Conservation (phyloP, 805 yeast genomes). For the Yamadazyma endophytica region DNA sequence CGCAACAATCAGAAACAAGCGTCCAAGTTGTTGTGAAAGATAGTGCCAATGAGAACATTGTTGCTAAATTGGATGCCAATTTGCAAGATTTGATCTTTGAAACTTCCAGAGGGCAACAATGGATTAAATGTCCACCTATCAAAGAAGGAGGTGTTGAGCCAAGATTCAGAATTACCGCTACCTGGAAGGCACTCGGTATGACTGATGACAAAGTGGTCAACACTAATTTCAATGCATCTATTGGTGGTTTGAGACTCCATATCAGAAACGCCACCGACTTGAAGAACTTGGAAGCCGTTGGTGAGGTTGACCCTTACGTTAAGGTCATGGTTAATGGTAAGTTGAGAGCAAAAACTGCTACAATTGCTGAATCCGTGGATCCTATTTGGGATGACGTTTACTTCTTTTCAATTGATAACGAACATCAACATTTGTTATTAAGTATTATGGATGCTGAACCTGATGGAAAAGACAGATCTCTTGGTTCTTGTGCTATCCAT, state of each 20-base stretch:
- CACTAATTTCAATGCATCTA: slow-evolving; percentile 49
- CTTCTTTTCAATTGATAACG: slow-evolving; percentile 59
- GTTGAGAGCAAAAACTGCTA: slow-evolving; percentile 50
- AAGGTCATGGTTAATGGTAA: slow-evolving; percentile 56
- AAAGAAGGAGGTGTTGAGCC: slow-evolving; percentile 32
- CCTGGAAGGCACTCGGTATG: slow-evolving; percentile 69
- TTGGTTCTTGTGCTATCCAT: slow-evolving; percentile 56
- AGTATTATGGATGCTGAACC: slow-evolving; percentile 66
- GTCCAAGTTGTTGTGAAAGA: slow-evolving; percentile 60
- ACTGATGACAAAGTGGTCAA: slow-evolving; percentile 43
- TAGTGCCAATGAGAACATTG: slow-evolving; percentile 47
- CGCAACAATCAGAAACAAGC: slow-evolving; percentile 54
- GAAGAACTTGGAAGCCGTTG: slow-evolving; percentile 59
- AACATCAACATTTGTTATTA: slow-evolving; percentile 54
- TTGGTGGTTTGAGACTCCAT: slow-evolving; percentile 64
- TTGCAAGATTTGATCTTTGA: slow-evolving; percentile 54
- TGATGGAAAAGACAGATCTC: slow-evolving; percentile 56
- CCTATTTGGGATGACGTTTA: slow-evolving; percentile 59
- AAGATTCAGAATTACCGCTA: slow-evolving; percentile 48
- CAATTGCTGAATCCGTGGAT: slow-evolving; percentile 48
- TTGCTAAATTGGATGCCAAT: slow-evolving; percentile 51
- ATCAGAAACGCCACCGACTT: slow-evolving; percentile 50
- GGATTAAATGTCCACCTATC: slow-evolving; percentile 47
- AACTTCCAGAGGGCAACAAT: slow-evolving; percentile 45
- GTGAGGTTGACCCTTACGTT: slow-evolving; percentile 74